Evolutionary conservation across 345 rosid species (phyloP).

Genomic region (Theobroma cacao): DNA sequence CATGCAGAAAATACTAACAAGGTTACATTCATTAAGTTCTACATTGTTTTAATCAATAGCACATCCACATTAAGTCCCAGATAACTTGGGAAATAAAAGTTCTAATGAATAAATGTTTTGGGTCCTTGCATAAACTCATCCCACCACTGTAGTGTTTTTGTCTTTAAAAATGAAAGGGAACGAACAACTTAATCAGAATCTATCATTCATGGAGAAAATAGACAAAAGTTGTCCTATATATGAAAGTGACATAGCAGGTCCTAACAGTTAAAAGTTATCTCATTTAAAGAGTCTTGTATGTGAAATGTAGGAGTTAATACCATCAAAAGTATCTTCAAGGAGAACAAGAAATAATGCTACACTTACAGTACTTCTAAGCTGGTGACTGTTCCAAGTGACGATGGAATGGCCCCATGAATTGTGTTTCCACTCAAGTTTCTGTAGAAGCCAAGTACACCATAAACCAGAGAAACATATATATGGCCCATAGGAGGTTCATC

Average conservation of each 20-base stretch:
- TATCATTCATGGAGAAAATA: background rate
- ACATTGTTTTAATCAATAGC: background rate
- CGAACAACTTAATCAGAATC: background rate
- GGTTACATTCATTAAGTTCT: background rate
- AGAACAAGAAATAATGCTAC: constrained; percentile 1
- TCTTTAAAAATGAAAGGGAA: background rate
- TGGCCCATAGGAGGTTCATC: background rate
- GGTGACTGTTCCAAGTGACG: constrained; percentile 65
- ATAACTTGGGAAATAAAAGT: background rate
- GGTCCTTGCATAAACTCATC: background rate
- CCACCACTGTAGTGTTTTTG: background rate
- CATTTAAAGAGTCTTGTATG: background rate
- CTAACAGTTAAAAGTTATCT: background rate
- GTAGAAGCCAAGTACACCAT: constrained; percentile 16
- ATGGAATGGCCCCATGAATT: constrained; percentile 74
- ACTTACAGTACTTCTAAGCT: constrained; percentile 80
- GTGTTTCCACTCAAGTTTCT: constrained; percentile 90
- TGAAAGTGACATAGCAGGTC: background rate
- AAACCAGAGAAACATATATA: background rate
- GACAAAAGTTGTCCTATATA: background rate
- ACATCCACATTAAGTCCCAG: background rate
- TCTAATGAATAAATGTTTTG: background rate
- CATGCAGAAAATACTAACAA: background rate
- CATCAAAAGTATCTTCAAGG: background rate
- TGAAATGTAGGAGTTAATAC: background rate